A percentile compares a stretch with the other conserved stretches of the same genome.
Evolutionary conservation across 2,329 filamentous ascomycete genomes (phyloP).

Genomic region (Sclerotinia nivalis): DNA sequence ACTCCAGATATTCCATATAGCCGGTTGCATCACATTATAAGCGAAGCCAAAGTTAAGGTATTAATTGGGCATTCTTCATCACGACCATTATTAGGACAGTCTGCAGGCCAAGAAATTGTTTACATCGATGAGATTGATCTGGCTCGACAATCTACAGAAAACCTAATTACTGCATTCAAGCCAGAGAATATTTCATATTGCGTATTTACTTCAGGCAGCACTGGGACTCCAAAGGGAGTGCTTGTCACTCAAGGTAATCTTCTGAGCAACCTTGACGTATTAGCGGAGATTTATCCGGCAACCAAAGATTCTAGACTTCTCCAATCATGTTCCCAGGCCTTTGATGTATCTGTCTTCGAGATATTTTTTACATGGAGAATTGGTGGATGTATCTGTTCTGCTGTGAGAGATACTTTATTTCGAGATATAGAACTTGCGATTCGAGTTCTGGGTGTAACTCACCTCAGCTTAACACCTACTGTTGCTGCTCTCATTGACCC

Average conservation of each 20-base stretch:
- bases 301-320: slow-evolving; percentile 56
- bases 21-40: slow-evolving; percentile 61
- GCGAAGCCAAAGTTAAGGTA: slow-evolving; percentile 55
- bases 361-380: slow-evolving; percentile 82
- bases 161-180: slow-evolving; percentile 28
- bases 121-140: slow-evolving; percentile 40
- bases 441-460: slow-evolving; percentile 64
- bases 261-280: slow-evolving; percentile 69
- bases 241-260: slow-evolving; percentile 75
- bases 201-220: slow-evolving; percentile 83
- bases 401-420: slow-evolving; percentile 72
- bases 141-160: slow-evolving; percentile 24
- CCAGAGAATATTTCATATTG: slow-evolving; percentile 62
- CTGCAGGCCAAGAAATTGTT: slow-evolving; percentile 32
- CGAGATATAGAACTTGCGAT: slow-evolving; percentile 70
- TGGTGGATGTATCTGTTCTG: slow-evolving; percentile 77
- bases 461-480: slow-evolving; percentile 83
- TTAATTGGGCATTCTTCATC: slow-evolving; percentile 47
- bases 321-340: slow-evolving; percentile 81
- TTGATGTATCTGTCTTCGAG: slow-evolving; percentile 87
- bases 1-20: slow-evolving; percentile 68
- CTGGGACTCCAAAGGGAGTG: slow-evolving; percentile 75
- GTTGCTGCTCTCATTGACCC: slow-evolving; percentile 76
- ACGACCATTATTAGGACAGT: slow-evolving; percentile 28
- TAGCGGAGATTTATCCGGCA: slow-evolving; percentile 66